These are phyloP conservation scores for Trichopus zeylanicus DNA, from an alignment of 116 monocot species.

Conservation along the genomic window DNA sequence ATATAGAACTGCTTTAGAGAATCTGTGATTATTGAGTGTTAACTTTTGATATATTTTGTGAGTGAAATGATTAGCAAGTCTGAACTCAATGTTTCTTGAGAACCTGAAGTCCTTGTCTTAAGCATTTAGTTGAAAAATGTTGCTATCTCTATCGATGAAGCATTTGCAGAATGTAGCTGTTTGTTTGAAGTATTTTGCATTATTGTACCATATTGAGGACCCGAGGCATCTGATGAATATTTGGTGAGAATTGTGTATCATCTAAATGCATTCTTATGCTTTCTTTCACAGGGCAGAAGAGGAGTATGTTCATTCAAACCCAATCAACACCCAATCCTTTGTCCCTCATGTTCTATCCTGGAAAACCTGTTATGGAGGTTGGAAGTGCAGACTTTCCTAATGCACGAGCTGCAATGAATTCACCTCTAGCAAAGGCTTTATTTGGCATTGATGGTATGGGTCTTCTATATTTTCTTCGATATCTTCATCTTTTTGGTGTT, in stretches of 20 bases:
- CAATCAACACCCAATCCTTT: conserved; percentile 89
- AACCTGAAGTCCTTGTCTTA: neutral
- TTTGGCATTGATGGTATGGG: conserved; percentile 79
- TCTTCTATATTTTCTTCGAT: neutral
- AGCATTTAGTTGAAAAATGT: neutral
- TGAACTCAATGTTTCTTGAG: no score
- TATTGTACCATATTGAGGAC: neutral
- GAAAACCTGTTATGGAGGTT: conserved; percentile 80
- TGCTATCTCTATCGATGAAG: neutral
- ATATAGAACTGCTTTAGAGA: no score
- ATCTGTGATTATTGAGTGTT: no score
- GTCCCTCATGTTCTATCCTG: conserved; percentile 95
- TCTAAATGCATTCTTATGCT: neutral
- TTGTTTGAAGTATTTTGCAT: no score
- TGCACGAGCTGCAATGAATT: conserved; percentile 74
- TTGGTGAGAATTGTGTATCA: no score
- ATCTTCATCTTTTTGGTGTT: neutral
- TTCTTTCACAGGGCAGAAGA: conserved; percentile 53
- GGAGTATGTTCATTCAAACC: conserved; percentile 91
- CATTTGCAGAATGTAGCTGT: neutral
- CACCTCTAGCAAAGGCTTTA: conserved; percentile 78
- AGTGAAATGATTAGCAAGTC: no score
- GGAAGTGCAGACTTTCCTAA: conserved; percentile 93
- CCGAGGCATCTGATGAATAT: neutral
- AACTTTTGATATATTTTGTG: no score